These are phyloP conservation scores for Suhomyces chickasaworum DNA, from an alignment of 1,139 yeast genomes.

Conservation along the genomic window DNA sequence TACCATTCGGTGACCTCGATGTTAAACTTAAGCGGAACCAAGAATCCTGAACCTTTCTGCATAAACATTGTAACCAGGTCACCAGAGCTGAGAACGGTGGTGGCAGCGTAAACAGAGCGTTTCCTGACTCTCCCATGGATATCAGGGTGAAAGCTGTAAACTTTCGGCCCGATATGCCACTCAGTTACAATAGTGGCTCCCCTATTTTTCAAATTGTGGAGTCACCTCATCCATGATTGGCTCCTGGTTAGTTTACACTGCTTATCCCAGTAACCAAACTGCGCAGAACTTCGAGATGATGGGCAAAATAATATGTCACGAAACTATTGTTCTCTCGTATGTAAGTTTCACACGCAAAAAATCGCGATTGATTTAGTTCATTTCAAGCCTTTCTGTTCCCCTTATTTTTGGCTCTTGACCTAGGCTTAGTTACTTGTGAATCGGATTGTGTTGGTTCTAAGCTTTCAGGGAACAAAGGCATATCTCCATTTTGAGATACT, in stretches of 20 bases:
- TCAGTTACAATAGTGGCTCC: background rate
- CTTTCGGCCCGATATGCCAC: background rate
- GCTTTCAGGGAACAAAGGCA: conserved; percentile 32
- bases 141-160: too few relatives aligned
- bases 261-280: background rate
- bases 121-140: too few relatives aligned
- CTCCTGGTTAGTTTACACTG: background rate
- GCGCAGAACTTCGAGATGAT: background rate
- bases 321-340: background rate
- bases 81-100: too few relatives aligned
- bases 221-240: background rate
- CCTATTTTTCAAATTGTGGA: background rate
- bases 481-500: conserved; percentile 14
- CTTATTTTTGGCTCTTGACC: background rate
- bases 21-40: background rate
- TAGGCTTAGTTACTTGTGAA: background rate
- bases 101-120: too few relatives aligned
- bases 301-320: background rate
- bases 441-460: background rate
- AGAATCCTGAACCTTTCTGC: background rate
- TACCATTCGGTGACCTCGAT: background rate
- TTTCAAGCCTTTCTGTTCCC: background rate
- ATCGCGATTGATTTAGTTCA: background rate
- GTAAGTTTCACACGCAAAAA: background rate
- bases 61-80: too few relatives aligned